Base-by-base conservation (phyloP, 805 yeast genomes). In the Zygosaccharomyces siamensis region DNA sequence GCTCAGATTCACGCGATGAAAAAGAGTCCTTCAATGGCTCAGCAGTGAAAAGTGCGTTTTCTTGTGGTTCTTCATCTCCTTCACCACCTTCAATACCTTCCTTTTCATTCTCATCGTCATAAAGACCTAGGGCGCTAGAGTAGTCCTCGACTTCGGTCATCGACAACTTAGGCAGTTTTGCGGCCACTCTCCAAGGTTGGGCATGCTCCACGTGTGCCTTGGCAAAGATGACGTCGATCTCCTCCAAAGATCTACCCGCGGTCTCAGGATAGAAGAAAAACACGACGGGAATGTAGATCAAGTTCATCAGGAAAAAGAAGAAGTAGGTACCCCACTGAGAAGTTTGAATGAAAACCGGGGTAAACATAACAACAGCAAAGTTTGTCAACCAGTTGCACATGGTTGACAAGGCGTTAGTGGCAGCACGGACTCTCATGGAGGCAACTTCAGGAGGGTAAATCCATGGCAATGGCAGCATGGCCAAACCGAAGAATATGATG, bases 221-320 rank as follows among this genome's bases (percentile, higher is more conserved):
- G 36, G 62, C 62, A 39, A 69, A 80, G 49, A 84, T 81, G 61
- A 82, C 80, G 62, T 84, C 90, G 64, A 84, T 78, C 61, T 83
- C 88, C 66, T 84, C 90, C 67, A 85, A 74, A 32, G 85, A 74
- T 64, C 88, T 77, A 45, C 89, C 88, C 30, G 85, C 80, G 39
- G 89, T 84, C 71, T 85, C 92, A 36, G 90, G 92, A 66, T 82
- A 85, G 67, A 75, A 78, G 69, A 83, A 76, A 74, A 70, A 81
- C 52, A 80, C 79, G 51, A 83, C 69, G 26, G 88, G 86, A 44
- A 80, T 66, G 71, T 80, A 83, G 39, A 73, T 51, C 60, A 76
- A 75, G 71, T 84, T 84, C 50, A 84, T 73, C 31, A 71, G 63
- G 7, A 87, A 86, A 66, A 86, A 86, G 69, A 86, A 79, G 44